phyloP scores from a whole-genome alignment of 2,329 filamentous ascomycete genomes.

The Piedraia hortae region DNA sequence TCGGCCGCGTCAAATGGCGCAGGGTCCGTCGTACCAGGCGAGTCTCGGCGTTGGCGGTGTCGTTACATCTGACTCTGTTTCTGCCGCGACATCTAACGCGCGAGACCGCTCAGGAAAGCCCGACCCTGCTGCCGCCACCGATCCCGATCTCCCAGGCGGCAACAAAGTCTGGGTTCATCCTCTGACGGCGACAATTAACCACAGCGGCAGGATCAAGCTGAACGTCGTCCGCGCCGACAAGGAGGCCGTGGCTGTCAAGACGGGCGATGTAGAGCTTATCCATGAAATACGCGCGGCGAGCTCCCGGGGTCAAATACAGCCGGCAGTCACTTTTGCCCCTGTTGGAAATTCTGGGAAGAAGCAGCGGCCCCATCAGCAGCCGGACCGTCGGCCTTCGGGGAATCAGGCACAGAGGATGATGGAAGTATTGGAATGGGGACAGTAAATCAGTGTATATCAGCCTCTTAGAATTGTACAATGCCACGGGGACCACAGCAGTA shows the following conservation, averaged over 20 bases:
- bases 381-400: conserved; percentile 2
- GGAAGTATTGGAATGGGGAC: too few species aligned
- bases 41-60: conserved; percentile 20
- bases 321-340: too few species aligned
- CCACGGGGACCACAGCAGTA: too few species aligned
- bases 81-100: conserved; percentile 1
- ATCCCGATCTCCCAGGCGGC: conserved; percentile 21
- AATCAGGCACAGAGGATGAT: conserved; percentile 2
- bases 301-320: not conserved
- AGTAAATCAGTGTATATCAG: too few species aligned
- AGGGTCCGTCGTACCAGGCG: conserved; percentile 11
- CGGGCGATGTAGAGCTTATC: conserved; percentile 6
- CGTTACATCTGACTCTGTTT: conserved; percentile 13
- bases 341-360: too few species aligned
- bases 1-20: conserved; percentile 16
- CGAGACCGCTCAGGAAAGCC: conserved; percentile 5
- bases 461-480: too few species aligned
- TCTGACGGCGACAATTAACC: conserved; percentile 18
- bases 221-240: conserved; percentile 8
- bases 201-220: conserved; percentile 18
- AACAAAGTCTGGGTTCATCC: conserved; percentile 25
- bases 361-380: not conserved
- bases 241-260: conserved; percentile 12
- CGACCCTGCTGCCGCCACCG: conserved; percentile 16
- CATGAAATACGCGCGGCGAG: conserved; percentile 4